Evolutionary conservation across 169 alveolate species (phyloP).

Genomic region (Prorocentrum cordatum): DNA sequence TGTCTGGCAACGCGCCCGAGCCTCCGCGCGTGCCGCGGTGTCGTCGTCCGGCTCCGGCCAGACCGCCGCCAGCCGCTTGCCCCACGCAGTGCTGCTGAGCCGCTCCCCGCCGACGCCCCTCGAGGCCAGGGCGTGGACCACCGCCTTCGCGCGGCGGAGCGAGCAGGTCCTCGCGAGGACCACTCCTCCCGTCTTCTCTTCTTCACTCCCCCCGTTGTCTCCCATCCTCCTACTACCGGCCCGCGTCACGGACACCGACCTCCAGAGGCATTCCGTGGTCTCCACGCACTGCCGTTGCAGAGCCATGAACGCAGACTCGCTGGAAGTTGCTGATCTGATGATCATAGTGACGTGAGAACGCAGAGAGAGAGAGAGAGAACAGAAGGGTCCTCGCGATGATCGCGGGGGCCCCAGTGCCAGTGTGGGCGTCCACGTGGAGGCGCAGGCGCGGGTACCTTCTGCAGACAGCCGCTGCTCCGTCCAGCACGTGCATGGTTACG

Average conservation of each 20-base stretch:
- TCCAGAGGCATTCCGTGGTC: no score
- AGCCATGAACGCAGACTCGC: no score
- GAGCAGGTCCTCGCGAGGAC: constrained; percentile 26
- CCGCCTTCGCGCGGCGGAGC: constrained; percentile 7
- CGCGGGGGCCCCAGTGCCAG: constrained; percentile 38
- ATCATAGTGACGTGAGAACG: no score
- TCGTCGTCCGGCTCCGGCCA: constrained; percentile 23
- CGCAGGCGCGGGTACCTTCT: constrained; percentile 13
- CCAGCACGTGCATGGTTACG: constrained; percentile 17
- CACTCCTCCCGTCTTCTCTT: no score
- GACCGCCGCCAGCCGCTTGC: constrained; percentile 15
- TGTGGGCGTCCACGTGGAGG: constrained; percentile 49
- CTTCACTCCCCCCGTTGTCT: no score
- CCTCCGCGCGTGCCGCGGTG: constrained; percentile 32
- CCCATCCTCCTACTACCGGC: no score
- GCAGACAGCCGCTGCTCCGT: constrained; percentile 23
- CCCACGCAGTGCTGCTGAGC: constrained; percentile 15
- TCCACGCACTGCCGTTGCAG: no score
- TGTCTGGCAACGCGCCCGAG: no score
- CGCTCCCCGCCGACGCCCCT: constrained; percentile 3
- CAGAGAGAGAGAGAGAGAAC: no score
- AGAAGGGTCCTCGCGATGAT: no score
- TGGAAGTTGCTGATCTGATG: no score
- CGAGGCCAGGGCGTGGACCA: background rate
- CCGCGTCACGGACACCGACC: no score